Conservation (phyloP, 2,329 filamentous ascomycete species). For the Tolypocladium tundrense region DNA sequence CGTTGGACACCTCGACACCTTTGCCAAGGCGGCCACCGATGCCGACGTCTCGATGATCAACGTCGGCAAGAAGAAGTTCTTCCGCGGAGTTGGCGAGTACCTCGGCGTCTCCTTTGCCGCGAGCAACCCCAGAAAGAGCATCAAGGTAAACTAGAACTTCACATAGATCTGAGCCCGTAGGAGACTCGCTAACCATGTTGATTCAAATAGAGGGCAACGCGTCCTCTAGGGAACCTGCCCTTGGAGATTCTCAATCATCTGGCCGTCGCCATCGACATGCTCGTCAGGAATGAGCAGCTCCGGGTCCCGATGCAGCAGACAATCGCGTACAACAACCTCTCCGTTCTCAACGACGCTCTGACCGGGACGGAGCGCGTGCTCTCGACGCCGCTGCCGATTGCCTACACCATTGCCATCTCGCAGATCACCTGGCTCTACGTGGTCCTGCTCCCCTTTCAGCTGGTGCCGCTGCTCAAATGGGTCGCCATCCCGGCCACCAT, state of each 20-base stretch:
- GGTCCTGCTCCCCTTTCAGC: slow-evolving; percentile 71
- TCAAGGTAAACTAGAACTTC: too few species aligned
- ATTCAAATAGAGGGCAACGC: slow-evolving; percentile 39
- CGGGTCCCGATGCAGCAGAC: slow-evolving; percentile 49
- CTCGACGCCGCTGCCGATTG: slow-evolving; percentile 71
- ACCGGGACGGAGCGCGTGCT: slow-evolving; percentile 67
- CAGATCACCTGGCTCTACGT: slow-evolving; percentile 85
- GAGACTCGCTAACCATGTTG: background rate
- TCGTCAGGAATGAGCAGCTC: slow-evolving; percentile 46
- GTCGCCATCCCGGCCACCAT: slow-evolving; percentile 70
- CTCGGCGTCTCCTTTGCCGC: slow-evolving; percentile 67
- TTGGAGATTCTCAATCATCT: slow-evolving; percentile 71
- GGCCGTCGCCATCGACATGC: slow-evolving; percentile 52
- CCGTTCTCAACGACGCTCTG: slow-evolving; percentile 60
- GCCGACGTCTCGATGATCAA: slow-evolving; percentile 23
- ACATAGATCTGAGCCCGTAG: too few species aligned
- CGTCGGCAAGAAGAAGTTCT: slow-evolving; percentile 34
- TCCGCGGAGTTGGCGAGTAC: slow-evolving; percentile 60
- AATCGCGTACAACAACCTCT: slow-evolving; percentile 49
- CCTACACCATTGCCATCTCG: slow-evolving; percentile 74
- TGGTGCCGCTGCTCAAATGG: slow-evolving; percentile 54
- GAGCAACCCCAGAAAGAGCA: slow-evolving; percentile 61
- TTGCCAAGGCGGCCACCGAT: slow-evolving; percentile 47
- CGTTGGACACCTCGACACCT: slow-evolving; percentile 64
- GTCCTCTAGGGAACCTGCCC: slow-evolving; percentile 72